Base-by-base conservation (phyloP, 805 yeast species). In the Wickerhamomyces chaumierensis region DNA sequence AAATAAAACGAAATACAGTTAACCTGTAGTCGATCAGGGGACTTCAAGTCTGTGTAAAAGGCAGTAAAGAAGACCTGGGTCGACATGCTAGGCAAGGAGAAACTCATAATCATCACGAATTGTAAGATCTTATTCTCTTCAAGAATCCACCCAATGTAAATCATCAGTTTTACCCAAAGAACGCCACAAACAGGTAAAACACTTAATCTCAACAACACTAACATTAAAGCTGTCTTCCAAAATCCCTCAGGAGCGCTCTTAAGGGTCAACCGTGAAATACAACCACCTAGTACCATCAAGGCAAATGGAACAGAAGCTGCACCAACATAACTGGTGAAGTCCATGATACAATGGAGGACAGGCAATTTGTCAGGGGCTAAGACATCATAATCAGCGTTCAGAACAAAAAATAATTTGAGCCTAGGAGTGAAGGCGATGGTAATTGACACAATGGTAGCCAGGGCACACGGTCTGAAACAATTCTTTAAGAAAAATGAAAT, bases 231-330 rank as follows among this genome's bases (percentile, higher is more conserved):
- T 0, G 84, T 72, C 48, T 74, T 72, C 78, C 80, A 75, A 48
- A 83, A 79, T 2, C 90, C 90, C 13, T 66, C 62, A 1, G 88
- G 85, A 48, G 87, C 61, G 5, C 63, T 51, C 6, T 62, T 64
- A 17, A 87, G 57, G 44, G 74, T 62, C 37, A 90, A 66, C 36
- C 96, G 63, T 1, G 95, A 82, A 33, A 90, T 75, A 2, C 95
- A 86, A 15, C 90, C 95, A 2, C 97, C 97, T 21, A 90, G 58
- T 42, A 90, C 53, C 34, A 85, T 56, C 43, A 90, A 63, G 0
- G 96, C 97, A 41, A 85, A 58, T 1, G 96, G 97, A 27, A 90
- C 95, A 36, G 83, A 75, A 0, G 96, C 96, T 20, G 75, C 75
- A 0, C 95, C 95, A 7, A 90, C 63, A 53, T 90, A 90, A 2